Evolutionary conservation across 768 basidiomycete genomes (phyloP), one percentile per base, ranked within the genome.

Genomic region (Mrakia frigida): DNA sequence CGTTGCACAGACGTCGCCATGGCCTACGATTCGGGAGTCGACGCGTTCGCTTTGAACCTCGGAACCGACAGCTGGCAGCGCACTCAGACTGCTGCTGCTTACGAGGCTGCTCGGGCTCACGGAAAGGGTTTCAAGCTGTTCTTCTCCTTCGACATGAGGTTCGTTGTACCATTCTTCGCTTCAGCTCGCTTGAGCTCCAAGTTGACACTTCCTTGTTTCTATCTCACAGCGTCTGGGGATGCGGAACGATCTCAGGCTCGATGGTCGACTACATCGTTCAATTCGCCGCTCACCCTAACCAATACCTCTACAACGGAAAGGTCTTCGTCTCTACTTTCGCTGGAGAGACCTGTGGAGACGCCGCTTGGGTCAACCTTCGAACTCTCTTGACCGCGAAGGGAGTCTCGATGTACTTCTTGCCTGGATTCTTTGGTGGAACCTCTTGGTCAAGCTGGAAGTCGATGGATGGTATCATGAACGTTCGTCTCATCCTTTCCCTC

Each of bases 251-350:
- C 28, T 21, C 71, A 7, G 60, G 21, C 56, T 61, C 73, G 3
- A 78, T 78, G 53, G 52, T 52, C 65, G 59, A 84, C 69, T 87
- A 89, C 75, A 87, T 92, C 79, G 84, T 84, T 21, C 85, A 85
- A 46, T 88, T 89, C 78, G 82, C 86, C 0, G 80, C 83, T 28
- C 88, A 90, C 80, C 86, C 89, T 0, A 90, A 88, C 79, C 89
- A 91, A 78, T 82, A 90, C 65, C 83, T 84, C 79, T 85, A 88
- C 74, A 82, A 87, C 68, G 84, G 84, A 14, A 87, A 87, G 80
- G 86, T 88, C 10, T 86, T 92, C 59, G 88, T 90, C 13, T 90
- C 90, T 1, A 90, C 90, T 4, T 92, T 92, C 81, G 83, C 89
- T 0, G 92, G 91, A 28, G 89, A 91, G 80, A 81, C 83, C 11